phyloP scores from a whole-genome alignment of 495 filamentous ascomycete genomes.

The Hyaloscypha finlandica region DNA sequence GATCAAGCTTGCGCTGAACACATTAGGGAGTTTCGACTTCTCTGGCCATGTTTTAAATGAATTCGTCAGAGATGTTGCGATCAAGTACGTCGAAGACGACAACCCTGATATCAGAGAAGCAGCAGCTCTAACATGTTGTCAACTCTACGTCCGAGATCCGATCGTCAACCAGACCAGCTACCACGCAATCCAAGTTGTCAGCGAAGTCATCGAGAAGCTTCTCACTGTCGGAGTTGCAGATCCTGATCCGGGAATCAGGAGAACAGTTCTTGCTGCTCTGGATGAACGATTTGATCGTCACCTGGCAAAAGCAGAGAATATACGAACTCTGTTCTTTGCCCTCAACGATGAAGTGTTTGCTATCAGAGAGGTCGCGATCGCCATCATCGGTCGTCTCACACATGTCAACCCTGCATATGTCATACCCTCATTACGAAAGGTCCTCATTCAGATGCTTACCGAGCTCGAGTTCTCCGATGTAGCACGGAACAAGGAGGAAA shows the following conservation, averaged over 20 bases:
- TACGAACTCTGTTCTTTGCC: slow-evolving; percentile 90
- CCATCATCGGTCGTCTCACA: slow-evolving; percentile 92
- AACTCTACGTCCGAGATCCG: slow-evolving; percentile 92
- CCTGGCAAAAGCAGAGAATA: slow-evolving; percentile 92
- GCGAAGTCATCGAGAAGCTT: slow-evolving; percentile 95
- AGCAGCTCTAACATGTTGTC: slow-evolving; percentile 94
- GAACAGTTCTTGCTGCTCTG: slow-evolving; percentile 82
- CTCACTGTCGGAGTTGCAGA: slow-evolving; percentile 94
- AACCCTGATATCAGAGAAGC: slow-evolving; percentile 92
- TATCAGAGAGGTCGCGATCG: slow-evolving; percentile 91
- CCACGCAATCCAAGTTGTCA: slow-evolving; percentile 93
- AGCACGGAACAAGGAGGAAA: slow-evolving; percentile 91
- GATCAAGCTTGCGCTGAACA: slow-evolving; percentile 88
- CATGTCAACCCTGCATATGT: slow-evolving; percentile 94
- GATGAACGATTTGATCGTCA: slow-evolving; percentile 95
- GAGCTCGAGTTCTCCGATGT: slow-evolving; percentile 96
- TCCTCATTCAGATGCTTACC: slow-evolving; percentile 92
- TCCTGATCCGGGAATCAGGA: slow-evolving; percentile 82
- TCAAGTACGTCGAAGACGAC: slow-evolving; percentile 95
- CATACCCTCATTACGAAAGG: slow-evolving; percentile 89
- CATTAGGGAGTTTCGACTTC: slow-evolving; percentile 96
- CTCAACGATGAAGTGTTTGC: slow-evolving; percentile 94
- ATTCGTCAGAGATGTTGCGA: slow-evolving; percentile 96
- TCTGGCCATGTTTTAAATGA: slow-evolving; percentile 91
- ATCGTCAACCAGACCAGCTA: slow-evolving; percentile 97